A percentile compares a stretch with the other conserved stretches of the same genome.
phyloP scores from a whole-genome alignment of 2,329 filamentous ascomycete genomes.

The Nakataea oryzae region DNA sequence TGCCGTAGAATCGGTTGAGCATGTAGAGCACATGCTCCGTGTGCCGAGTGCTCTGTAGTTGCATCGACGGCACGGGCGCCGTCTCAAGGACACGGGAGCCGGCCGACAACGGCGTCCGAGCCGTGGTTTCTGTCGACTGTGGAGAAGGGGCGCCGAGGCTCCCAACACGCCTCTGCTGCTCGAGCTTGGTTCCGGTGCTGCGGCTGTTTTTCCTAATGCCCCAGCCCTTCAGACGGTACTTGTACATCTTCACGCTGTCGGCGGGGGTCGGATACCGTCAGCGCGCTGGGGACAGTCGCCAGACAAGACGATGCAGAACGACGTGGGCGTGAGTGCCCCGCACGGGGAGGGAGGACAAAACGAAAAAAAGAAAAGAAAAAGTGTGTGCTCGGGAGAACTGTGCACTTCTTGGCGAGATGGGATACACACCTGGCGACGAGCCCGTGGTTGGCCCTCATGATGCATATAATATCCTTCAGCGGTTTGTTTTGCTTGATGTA shows the following conservation, averaged over 20 bases:
- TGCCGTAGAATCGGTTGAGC: not conserved
- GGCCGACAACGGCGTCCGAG: not conserved
- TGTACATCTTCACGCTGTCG: constrained; percentile 4
- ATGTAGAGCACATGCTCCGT: not conserved
- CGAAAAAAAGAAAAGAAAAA: not conserved
- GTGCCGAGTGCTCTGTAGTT: not conserved
- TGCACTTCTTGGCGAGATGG: not conserved
- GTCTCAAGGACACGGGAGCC: not conserved
- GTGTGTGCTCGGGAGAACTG: not conserved
- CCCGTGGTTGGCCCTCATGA: constrained; percentile 2
- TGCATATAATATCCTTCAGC: constrained; percentile 2
- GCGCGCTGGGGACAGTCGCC: not conserved
- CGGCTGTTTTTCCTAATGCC: constrained; percentile 1
- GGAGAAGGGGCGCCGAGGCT: not conserved
- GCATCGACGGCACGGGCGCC: not conserved
- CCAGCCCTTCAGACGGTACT: constrained; percentile 4
- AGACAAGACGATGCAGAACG: not conserved
- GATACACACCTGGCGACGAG: not conserved
- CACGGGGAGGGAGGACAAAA: not conserved
- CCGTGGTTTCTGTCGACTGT: not conserved
- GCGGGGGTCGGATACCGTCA: not conserved
- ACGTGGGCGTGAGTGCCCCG: not conserved
- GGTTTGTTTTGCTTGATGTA: constrained; percentile 4
- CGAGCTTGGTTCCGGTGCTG: constrained; percentile 2
- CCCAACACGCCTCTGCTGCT: not conserved